Evolutionary conservation across 2,329 filamentous ascomycete species (phyloP).

Genomic region (Pseudocercospora ulei): DNA sequence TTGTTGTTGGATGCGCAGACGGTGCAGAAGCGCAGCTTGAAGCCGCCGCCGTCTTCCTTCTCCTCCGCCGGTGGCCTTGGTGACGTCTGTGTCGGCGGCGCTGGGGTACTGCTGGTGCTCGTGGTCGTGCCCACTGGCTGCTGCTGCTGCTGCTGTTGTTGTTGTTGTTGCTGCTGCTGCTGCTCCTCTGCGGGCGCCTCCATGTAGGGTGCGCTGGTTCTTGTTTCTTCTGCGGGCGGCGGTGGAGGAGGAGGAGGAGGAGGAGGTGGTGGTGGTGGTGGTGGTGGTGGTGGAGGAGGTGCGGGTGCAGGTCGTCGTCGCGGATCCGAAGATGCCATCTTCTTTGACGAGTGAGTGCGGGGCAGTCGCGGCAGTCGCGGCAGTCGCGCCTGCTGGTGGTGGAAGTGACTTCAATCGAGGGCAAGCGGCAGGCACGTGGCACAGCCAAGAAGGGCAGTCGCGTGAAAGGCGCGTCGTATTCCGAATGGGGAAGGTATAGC

Average conservation of each 20-base stretch:
- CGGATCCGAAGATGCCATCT: constrained; percentile 41
- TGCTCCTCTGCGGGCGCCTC: constrained; percentile 4
- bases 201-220: constrained; percentile 1
- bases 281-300: constrained; percentile 41
- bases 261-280: constrained; percentile 34
- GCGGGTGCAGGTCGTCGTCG: constrained; percentile 22
- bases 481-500: not conserved
- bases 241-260: constrained; percentile 38
- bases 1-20: constrained; percentile 99
- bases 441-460: not conserved
- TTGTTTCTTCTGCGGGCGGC: constrained; percentile 36
- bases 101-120: constrained; percentile 30
- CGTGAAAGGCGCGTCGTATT: not conserved
- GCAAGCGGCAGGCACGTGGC: not conserved
- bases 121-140: too few relatives aligned
- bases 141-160: constrained; percentile 23
- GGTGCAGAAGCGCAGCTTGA: constrained; percentile 92
- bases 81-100: constrained; percentile 12
- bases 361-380: constrained; percentile 1
- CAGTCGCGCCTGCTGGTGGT: not conserved
- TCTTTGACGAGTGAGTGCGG: constrained; percentile 13
- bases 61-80: constrained; percentile 16
- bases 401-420: not conserved
- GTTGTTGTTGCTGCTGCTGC: constrained; percentile 32
- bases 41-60: constrained; percentile 43